Conservation (phyloP, 306 rosid species). For the Oxytropis ochrocephala region DNA sequence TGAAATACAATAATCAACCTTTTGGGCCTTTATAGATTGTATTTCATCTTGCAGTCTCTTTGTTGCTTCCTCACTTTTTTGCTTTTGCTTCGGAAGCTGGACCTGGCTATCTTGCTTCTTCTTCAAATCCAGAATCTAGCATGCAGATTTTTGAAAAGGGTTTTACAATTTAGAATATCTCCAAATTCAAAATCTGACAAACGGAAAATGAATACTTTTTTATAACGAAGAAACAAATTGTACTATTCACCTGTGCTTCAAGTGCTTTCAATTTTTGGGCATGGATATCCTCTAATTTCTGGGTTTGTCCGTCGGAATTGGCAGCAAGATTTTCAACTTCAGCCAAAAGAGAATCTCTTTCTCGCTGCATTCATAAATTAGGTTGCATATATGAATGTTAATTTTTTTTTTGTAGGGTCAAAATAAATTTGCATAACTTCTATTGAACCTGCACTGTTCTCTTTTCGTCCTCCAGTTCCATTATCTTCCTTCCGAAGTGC, state of each 20-base stretch:
- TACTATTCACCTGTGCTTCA: conserved; percentile 71
- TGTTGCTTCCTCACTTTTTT: conserved; percentile 97
- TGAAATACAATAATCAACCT: conserved; percentile 49
- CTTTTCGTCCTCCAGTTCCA: conserved; percentile 95
- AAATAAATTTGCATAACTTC: conserved; percentile 20
- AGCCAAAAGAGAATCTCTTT: conserved; percentile 86
- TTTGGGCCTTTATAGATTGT: conserved; percentile 94
- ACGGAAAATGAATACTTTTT: background rate
- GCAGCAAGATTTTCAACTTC: conserved; percentile 99
- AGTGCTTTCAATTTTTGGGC: conserved; percentile 87
- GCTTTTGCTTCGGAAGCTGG: conserved; percentile 95
- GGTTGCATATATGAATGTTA: conserved; percentile 22
- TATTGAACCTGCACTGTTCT: conserved; percentile 74
- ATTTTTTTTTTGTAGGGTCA: conserved; percentile 16
- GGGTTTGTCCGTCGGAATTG: conserved; percentile 91
- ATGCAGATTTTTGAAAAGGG: conserved; percentile 23
- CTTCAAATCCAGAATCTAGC: conserved; percentile 87
- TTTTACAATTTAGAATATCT: conserved; percentile 15
- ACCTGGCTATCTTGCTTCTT: conserved; percentile 99
- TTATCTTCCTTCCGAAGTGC: conserved; percentile 91
- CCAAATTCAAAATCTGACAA: conserved; percentile 1
- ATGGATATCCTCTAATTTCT: conserved; percentile 82
- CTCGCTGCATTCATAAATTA: conserved; percentile 56
- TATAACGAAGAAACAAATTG: background rate
- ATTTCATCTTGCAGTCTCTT: conserved; percentile 96